Base-by-base conservation (phyloP, 192 early-diverging fungal species). In the Coemansia sp. region DNA sequence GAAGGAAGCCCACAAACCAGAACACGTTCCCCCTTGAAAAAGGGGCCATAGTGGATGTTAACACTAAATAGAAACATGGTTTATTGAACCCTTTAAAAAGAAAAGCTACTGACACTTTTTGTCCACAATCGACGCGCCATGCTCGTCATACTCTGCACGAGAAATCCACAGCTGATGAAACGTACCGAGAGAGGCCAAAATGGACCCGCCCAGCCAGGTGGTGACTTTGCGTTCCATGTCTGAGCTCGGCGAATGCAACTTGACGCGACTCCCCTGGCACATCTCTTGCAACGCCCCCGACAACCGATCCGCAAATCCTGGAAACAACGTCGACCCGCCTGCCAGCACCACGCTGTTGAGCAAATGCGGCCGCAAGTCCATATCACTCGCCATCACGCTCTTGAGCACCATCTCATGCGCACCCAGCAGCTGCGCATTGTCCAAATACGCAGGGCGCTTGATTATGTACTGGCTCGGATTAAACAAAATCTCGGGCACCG, bases 131-230 rank as follows among this genome's bases (percentile, higher is more conserved):
- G 82, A 80, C 27, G 89, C 84, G 49, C 93, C 93, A 37, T 85
- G 83, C 70, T 99, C 97, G 31, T 93, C 89, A 69, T 97, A 99
- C 77, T 99, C 95, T 21, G 92, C 84, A 65, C 90, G 91, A 25
- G 95, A 97, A 9, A 99, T 91, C 97, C 97, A 99, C 56, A 99
- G 84, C 82, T 97, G 97, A 69, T 97, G 95, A 86, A 99, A 99
- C 0, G 94, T 95, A 61, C 94, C 94, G 61, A 99, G 69, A 3
- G 94, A 96, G 2, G 93, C 89, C 54, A 99, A 79, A 43, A 99
- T 94, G 1, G 96, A 98, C 5, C 96, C 96, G 49, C 97, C 97
- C 31, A 97, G 86, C 97, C 97, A 99, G 26, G 92, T 84, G n/a
- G 93, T 89, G 64, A 92, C 95, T 66, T 91, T 90, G 59, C 95